Evolutionary conservation across 1,139 yeast genomes (phyloP).

Genomic region (Magnusiomyces starmeri): DNA sequence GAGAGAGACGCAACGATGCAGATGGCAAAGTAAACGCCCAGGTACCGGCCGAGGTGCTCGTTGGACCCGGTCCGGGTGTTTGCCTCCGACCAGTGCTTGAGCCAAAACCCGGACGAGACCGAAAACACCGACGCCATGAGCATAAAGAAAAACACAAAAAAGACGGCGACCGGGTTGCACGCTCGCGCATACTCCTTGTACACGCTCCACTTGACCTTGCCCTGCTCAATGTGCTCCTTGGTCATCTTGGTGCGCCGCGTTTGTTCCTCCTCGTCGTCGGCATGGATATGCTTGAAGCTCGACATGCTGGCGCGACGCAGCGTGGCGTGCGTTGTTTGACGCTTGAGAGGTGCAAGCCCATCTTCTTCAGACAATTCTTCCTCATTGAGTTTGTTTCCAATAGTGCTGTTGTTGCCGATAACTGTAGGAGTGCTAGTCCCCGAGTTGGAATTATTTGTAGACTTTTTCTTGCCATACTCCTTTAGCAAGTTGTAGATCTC

Average conservation of each 20-base stretch:
- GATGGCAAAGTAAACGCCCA: constrained; percentile 66
- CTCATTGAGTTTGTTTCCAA: too few relatives aligned
- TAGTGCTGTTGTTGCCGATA: too few relatives aligned
- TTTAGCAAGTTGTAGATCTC: constrained; percentile 57
- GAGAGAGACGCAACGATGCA: constrained; percentile 65
- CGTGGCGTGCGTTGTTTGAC: constrained; percentile 38
- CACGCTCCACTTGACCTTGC: constrained; percentile 87
- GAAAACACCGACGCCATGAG: constrained; percentile 53
- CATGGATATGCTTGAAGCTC: constrained; percentile 39
- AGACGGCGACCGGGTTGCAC: constrained; percentile 68
- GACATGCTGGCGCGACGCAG: constrained; percentile 68
- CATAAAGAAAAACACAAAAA: constrained; percentile 41
- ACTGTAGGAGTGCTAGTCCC: neutral
- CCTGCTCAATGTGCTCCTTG: constrained; percentile 80
- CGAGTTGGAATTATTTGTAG: neutral
- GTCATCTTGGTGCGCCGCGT: constrained; percentile 26
- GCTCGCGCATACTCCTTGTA: constrained; percentile 80
- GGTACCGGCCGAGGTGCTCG: constrained; percentile 60
- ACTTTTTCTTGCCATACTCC: constrained; percentile 61
- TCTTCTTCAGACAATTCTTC: neutral
- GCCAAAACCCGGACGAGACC: constrained; percentile 74
- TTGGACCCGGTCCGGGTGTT: constrained; percentile 63
- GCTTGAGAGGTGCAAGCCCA: neutral
- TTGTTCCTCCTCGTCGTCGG: constrained; percentile 29
- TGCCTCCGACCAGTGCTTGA: constrained; percentile 94